These are phyloP conservation scores for Pestalotiopsis sp. DNA, from an alignment of 2,329 filamentous ascomycete genomes.

Conservation along the genomic window DNA sequence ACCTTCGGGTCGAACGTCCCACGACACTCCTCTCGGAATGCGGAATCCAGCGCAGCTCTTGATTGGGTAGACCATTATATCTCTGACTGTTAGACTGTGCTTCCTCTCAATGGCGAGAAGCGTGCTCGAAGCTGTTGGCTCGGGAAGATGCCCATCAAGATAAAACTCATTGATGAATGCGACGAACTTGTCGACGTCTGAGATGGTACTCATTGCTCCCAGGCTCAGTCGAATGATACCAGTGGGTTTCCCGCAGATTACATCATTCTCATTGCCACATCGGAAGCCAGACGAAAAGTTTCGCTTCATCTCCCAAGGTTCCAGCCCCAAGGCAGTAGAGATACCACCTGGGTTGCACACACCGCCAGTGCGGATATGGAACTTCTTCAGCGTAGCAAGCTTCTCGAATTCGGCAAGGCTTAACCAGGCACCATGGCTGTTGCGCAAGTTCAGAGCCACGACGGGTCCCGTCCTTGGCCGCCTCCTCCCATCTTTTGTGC, in stretches of 20 bases:
- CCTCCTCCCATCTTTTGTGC: constrained; percentile 29
- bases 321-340: constrained; percentile 68
- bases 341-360: constrained; percentile 92
- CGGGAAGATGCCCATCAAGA: constrained; percentile 22
- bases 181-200: constrained; percentile 73
- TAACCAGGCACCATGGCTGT: constrained; percentile 69
- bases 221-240: constrained; percentile 84
- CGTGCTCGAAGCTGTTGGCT: background rate
- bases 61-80: constrained; percentile 80
- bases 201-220: constrained; percentile 82
- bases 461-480: constrained; percentile 65
- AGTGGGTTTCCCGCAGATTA: constrained; percentile 82
- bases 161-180: constrained; percentile 73
- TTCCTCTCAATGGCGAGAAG: background rate
- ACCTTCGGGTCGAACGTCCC: constrained; percentile 81
- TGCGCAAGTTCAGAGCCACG: constrained; percentile 79
- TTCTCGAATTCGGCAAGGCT: constrained; percentile 87
- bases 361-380: constrained; percentile 85
- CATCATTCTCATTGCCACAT: constrained; percentile 80
- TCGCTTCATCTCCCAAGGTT: constrained; percentile 77
- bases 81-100: constrained; percentile 53
- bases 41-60: constrained; percentile 87
- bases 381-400: constrained; percentile 72
- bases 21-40: constrained; percentile 62
- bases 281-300: constrained; percentile 85